These are phyloP conservation scores for Metarhizium album DNA, from an alignment of 2,329 filamentous ascomycete species.

Conservation along the genomic window DNA sequence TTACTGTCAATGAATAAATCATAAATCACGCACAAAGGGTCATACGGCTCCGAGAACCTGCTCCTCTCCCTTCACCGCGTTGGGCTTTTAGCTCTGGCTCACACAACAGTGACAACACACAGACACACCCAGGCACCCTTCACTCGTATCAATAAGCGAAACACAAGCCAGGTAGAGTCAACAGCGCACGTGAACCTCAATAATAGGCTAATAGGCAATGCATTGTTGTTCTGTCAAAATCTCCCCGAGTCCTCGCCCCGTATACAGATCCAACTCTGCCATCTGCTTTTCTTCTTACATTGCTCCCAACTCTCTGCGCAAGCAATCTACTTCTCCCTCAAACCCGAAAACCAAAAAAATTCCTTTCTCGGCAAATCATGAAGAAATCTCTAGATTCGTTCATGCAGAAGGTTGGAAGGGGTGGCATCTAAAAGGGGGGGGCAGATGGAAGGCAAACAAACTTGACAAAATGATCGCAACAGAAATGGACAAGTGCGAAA, in stretches of 20 bases:
- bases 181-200: neutral
- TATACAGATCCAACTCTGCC: neutral
- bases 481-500: neutral
- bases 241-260: conserved; percentile 8
- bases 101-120: no score
- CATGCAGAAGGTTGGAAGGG: neutral
- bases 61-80: no score
- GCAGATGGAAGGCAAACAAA: neutral
- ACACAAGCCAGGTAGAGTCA: neutral
- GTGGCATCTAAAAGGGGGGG: no score
- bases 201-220: no score
- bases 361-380: neutral
- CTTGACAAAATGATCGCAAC: neutral
- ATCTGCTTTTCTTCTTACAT: neutral
- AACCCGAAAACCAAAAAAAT: neutral
- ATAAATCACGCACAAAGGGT: neutral
- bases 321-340: neutral
- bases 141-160: neutral
- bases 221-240: neutral
- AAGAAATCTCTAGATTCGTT: neutral
- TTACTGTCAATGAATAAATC: neutral
- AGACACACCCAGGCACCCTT: no score
- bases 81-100: no score
- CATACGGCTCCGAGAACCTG: no score
- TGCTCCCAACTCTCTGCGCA: neutral